Percentiles rank a stretch among this genome's conserved stretches.
Conservation (phyloP, 495 filamentous ascomycete genomes). For the Neurospora sp. region DNA sequence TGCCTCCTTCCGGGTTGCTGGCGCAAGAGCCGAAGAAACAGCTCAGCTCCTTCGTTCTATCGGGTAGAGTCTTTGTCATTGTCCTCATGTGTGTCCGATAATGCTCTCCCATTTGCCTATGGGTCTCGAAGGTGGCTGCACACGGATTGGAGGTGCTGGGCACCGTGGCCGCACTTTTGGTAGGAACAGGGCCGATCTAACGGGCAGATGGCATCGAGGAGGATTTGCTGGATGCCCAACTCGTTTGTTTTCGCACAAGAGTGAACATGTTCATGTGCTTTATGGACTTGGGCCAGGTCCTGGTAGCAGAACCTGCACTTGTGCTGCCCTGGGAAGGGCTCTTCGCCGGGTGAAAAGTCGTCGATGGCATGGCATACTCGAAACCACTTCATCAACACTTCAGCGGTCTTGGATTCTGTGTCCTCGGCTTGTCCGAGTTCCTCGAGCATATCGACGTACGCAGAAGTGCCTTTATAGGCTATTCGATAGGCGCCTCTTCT, state of each 20-base stretch:
- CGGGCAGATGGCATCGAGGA: neutral
- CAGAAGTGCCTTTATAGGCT: too few relatives aligned
- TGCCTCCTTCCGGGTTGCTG: neutral
- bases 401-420: too few relatives aligned
- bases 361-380: too few relatives aligned
- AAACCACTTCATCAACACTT: too few relatives aligned
- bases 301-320: too few relatives aligned
- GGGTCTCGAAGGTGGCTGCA: neutral
- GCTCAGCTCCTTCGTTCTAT: fast-evolving
- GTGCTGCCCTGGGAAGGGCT: too few relatives aligned
- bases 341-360: too few relatives aligned
- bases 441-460: too few relatives aligned
- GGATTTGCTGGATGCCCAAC: neutral
- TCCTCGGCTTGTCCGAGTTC: too few relatives aligned
- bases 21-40: neutral
- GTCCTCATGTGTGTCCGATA: neutral
- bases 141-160: neutral
- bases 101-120: neutral
- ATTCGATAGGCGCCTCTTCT: too few relatives aligned
- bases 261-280: neutral
- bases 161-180: neutral
- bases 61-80: fast-evolving
- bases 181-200: neutral
- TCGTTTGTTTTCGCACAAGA: neutral
- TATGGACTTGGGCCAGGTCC: neutral